A percentile compares a stretch with the other conserved stretches of the same genome.
Evolutionary conservation across 2,329 filamentous ascomycete genomes (phyloP).

Genomic region (Colletotrichum simmondsii): DNA sequence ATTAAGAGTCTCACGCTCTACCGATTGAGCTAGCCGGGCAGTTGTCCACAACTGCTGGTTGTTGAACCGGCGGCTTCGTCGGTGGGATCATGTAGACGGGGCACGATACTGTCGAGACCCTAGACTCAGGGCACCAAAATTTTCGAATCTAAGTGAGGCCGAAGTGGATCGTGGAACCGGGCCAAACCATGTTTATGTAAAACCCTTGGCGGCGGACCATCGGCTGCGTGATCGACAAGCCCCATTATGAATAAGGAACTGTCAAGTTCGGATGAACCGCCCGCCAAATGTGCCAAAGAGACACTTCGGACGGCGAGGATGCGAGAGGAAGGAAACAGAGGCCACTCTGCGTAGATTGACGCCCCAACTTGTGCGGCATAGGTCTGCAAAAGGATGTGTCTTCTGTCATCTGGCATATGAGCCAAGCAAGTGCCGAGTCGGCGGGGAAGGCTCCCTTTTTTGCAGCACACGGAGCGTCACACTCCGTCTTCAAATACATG

Average conservation of each 20-base stretch:
- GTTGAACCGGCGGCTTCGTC: neutral
- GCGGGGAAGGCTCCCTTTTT: neutral
- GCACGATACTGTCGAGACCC: neutral
- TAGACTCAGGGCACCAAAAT: neutral
- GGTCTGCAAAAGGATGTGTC: neutral
- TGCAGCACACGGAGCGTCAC: constrained; percentile 19
- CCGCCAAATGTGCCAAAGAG: neutral
- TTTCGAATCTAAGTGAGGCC: constrained; percentile 13
- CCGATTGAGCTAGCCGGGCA: constrained; percentile 73
- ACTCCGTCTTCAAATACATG: constrained; percentile 13
- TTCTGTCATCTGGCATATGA: neutral
- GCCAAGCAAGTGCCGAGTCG: constrained; percentile 1
- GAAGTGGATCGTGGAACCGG: neutral
- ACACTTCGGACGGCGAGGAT: neutral
- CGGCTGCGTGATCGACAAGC: neutral
- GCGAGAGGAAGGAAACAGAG: neutral
- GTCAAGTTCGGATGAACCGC: constrained; percentile 8
- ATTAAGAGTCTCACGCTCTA: constrained; percentile 80
- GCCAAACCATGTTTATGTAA: constrained; percentile 3
- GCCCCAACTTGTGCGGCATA: neutral
- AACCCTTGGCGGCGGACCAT: constrained; percentile 4
- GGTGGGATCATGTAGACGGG: neutral
- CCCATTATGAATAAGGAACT: constrained; percentile 1
- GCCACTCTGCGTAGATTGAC: neutral
- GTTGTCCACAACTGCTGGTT: neutral